Percentiles rank a stretch among this genome's conserved stretches.
Conservation (phyloP, 164 flowering plant species). For the Vitis vinifera region ASM3070453v1 NC_081807.1:2313501-2314000, state of each 20-base stretch:
- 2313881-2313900: not conserved
- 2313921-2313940: too few species aligned
- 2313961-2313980: too few species aligned
- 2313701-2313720: not conserved
- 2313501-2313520: conserved; percentile 48
- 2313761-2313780: conserved; percentile 62
- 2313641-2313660: not conserved
- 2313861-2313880: conserved; percentile 17
- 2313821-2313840: conserved; percentile 41
- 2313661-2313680: not conserved
- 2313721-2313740: conserved; percentile 44
- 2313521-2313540: conserved; percentile 23
- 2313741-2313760: conserved; percentile 38
- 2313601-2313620: conserved; percentile 44
- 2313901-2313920: not conserved
- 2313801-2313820: conserved; percentile 50
- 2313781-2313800: conserved; percentile 63
- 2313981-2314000: too few species aligned
- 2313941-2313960: too few species aligned
- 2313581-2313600: conserved; percentile 39
- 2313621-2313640: conserved; percentile 41
- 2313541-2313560: conserved; percentile 39
- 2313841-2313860: conserved; percentile 53
- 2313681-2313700: not conserved
- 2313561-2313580: conserved; percentile 44